phyloP scores from a whole-genome alignment of 306 rosid species.

The Trichosanthes truncata region DNA sequence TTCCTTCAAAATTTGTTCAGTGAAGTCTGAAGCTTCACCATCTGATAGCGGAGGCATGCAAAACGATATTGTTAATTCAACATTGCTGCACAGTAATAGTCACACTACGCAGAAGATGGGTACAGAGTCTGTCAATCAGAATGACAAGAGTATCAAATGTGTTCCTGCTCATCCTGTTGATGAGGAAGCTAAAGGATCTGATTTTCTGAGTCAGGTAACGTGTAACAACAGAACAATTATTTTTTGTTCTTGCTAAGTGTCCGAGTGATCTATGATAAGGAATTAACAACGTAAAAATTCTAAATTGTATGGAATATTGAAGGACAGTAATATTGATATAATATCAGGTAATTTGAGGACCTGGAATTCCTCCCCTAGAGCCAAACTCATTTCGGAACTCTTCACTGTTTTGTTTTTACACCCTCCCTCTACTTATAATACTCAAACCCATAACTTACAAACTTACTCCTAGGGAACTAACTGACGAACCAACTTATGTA shows the following conservation, averaged over 20 bases:
- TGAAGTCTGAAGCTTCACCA: constrained; percentile 26
- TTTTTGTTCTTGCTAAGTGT: neutral
- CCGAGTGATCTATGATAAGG: neutral
- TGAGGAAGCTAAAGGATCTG: constrained; percentile 62
- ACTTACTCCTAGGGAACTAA: neutral
- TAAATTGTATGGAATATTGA: neutral
- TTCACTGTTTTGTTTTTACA: neutral
- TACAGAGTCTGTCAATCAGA: constrained; percentile 25
- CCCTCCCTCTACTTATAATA: neutral
- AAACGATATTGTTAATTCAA: constrained; percentile 30
- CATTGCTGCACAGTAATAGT: constrained; percentile 22
- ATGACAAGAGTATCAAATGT: constrained; percentile 18
- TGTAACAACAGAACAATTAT: neutral
- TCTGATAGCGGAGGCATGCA: constrained; percentile 23
- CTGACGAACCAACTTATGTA: neutral
- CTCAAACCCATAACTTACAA: neutral
- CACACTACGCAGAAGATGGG: constrained; percentile 21
- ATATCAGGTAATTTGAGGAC: neutral
- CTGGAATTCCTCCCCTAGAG: neutral
- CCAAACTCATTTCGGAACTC: neutral
- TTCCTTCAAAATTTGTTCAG: constrained; percentile 17
- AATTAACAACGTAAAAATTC: neutral
- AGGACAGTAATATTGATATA: neutral
- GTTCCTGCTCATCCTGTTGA: constrained; percentile 26
- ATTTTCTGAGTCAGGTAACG: constrained; percentile 71